Conservation (phyloP, 306 rosid species). For the Corylus avellana region DNA sequence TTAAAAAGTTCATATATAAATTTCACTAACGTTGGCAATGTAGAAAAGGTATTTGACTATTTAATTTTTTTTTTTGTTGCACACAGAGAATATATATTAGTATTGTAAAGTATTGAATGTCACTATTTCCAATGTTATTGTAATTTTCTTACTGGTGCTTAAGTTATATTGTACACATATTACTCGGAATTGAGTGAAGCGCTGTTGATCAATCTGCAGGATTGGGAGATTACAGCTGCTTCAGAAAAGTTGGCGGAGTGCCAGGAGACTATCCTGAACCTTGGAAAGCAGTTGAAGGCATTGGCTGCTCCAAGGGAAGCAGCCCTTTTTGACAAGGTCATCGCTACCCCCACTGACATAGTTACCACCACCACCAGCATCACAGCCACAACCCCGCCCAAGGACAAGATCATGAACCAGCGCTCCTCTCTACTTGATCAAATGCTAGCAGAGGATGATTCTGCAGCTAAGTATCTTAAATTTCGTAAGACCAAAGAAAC, state of each 20-base stretch:
- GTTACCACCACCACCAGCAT: slow-evolving; percentile 15
- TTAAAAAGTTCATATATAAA: not conserved
- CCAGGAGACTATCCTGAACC: slow-evolving; percentile 88
- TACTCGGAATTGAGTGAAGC: slow-evolving; percentile 7
- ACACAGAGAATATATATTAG: not conserved
- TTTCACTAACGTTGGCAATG: not conserved
- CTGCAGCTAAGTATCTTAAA: slow-evolving; percentile 20
- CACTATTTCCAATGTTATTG: not conserved
- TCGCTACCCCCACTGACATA: slow-evolving; percentile 36
- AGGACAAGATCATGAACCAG: slow-evolving; percentile 36
- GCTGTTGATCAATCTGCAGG: slow-evolving; percentile 49
- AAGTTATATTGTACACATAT: not conserved
- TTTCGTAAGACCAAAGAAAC: slow-evolving; percentile 35
- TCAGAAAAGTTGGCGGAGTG: slow-evolving; percentile 95
- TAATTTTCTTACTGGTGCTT: not conserved
- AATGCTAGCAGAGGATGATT: slow-evolving; percentile 72
- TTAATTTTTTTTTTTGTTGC: not conserved
- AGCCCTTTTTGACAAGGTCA: slow-evolving; percentile 57
- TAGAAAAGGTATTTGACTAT: not conserved
- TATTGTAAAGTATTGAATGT: not conserved
- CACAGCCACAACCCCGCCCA: slow-evolving; percentile 26
- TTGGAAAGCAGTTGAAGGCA: slow-evolving; percentile 91
- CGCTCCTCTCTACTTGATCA: slow-evolving; percentile 68
- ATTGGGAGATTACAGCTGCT: slow-evolving; percentile 85
- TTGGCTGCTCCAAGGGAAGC: slow-evolving; percentile 71